Base-by-base conservation (phyloP, 192 early-diverging fungal species). In the Backusella tarrabulga region DNA sequence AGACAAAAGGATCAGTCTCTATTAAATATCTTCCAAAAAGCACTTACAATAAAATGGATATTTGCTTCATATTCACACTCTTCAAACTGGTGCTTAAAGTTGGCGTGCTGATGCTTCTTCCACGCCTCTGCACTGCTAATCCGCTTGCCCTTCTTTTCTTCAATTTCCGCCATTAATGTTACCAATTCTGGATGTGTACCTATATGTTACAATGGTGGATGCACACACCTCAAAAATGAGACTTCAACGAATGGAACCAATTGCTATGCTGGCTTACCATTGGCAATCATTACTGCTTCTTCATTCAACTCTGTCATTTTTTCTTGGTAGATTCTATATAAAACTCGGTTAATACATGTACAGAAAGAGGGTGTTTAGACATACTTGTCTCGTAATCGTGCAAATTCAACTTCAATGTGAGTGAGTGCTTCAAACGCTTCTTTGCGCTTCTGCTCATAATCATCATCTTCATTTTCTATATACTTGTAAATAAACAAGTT, bases 401-500 rank as follows among this genome's bases (percentile, higher is more conserved):
- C 88, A 80, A 89, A 89, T 69, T 88, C 88, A 8, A 88, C 68
- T 75, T 89, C 88, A 50, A 89, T 89, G 71, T 85, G 83, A 11
- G 86, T 87, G 70, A 89, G 77, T 4, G 87, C 85, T 6, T 88
- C 79, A 63, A 89, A 69, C 8, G 88, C 88, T 60, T 86, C 87
- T 63, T 86, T 86, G 50, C 87, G 88, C n/a, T 72, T 68, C 26
- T 81, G 81, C 40, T 88, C 81, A 69, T 80, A 83, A 50, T 88
- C 88, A 34, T 68, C 42, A 74, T 88, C 88, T 77, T 83, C 68
- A 7, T 79, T 71, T 54, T 76, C 77, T 67, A 32, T 32, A 32
- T 32, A 0, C 32, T 1, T 32, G 32, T 32, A 32, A 32, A 32
- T 32, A 32, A 32, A 32, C 3, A 32, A 3, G 2, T 2, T 32